These are phyloP conservation scores for Coemansia reversa DNA, from an alignment of 192 early-diverging fungal species.

Conservation along the genomic window DNA sequence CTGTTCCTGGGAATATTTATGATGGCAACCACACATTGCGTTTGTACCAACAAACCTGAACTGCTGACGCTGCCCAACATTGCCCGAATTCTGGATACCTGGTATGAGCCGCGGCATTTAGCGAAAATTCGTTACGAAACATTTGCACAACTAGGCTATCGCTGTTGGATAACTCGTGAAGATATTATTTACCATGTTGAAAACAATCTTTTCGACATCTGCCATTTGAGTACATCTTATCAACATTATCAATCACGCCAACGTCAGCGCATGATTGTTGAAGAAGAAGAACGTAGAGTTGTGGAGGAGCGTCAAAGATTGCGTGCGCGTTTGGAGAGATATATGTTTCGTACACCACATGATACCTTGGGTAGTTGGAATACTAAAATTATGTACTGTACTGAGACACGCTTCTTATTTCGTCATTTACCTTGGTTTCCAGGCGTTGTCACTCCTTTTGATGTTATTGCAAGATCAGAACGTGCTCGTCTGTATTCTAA, in stretches of 20 bases:
- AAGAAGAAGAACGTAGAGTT: conserved; percentile 8
- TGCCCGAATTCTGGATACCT: conserved; percentile 20
- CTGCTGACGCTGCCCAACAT: conserved; percentile 7
- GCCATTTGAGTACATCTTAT: conserved; percentile 11
- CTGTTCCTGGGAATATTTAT: conserved; percentile 43
- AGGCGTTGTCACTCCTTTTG: conserved; percentile 23
- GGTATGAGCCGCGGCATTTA: conserved; percentile 18
- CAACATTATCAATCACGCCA: conserved; percentile 20
- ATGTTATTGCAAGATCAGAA: conserved; percentile 28
- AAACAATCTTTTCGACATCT: conserved; percentile 35
- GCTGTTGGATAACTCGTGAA: conserved; percentile 18
- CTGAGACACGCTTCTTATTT: conserved; percentile 33
- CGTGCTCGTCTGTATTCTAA: conserved; percentile 9
- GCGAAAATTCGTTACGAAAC: conserved; percentile 24
- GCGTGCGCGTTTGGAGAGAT: conserved; percentile 11
- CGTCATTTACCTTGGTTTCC: conserved; percentile 43
- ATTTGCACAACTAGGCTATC: conserved; percentile 9
- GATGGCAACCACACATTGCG: conserved; percentile 20
- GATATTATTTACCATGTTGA: conserved; percentile 14
- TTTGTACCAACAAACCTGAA: conserved; percentile 16
- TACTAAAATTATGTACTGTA: conserved; percentile 28
- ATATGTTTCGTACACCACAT: conserved; percentile 38
- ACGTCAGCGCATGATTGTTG: conserved; percentile 18
- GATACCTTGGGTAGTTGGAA: conserved; percentile 35
- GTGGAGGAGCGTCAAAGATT: conserved; percentile 8